Evolutionary conservation across 1,139 yeast species (phyloP), one percentile per base, ranked within the genome.

Genomic region (Suhomyces wounanorum): DNA sequence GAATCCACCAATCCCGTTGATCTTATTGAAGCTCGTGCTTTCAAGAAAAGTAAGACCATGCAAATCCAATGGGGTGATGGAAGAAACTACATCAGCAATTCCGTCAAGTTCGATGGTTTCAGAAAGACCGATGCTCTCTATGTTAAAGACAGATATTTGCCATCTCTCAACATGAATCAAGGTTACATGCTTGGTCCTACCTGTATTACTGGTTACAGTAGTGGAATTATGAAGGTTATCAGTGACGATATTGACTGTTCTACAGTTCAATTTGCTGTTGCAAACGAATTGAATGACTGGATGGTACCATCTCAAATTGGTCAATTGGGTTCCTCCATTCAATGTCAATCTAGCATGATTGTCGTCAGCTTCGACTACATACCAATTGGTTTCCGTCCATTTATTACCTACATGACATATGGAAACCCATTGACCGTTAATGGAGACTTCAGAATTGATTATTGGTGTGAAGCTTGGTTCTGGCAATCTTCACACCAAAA

Each of bases 321-420:
- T 9, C 18, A 25, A 14, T 16, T 23, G 30, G 9, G 17, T 25
- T 7, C 28, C 18, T 13, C 42, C n/a, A 23, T 39, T 14, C 18
- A 39, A 26, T 39, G 42, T 23, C 17, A 25, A n/a, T 9, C 18
- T 25, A 7, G 14, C n/a, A 23, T 23, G 17, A 39, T 39, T 26
- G 21, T 14, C 13, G 14, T 39, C 6, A 16, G 25, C 30, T 26
- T 23, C 28, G 30, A 16, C 11, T 10, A 23, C 16, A 23, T 39
- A 9, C 42, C 42, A 23, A 23, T 18, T 13, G 42, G 42, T 11
- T 39, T 25, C 42, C 31, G 42, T 39, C 42, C 42, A n/a, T 39
- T 21, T 9, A 18, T 23, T 25, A 26, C 26, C 18, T 39, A 21
- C 40, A 21, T 38, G 17, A 38, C 26, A 8, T 7, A 10, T 9